phyloP scores from a whole-genome alignment of 257 asterid genomes.

The Rhazya stricta region DNA sequence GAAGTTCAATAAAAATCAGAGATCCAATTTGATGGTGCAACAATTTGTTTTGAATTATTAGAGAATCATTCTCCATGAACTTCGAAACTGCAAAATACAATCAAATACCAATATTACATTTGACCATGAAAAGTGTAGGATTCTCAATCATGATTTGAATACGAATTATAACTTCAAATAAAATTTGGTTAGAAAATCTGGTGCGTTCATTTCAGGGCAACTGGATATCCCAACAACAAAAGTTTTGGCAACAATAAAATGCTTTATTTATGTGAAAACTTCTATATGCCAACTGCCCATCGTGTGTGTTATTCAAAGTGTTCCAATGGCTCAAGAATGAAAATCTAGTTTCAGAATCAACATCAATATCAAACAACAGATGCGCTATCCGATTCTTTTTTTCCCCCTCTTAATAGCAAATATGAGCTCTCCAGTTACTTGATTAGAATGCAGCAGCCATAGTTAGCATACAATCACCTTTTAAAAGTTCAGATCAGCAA shows the following conservation, averaged over 20 bases:
- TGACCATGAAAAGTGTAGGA: not conserved
- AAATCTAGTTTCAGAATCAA: not conserved
- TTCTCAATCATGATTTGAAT: not conserved
- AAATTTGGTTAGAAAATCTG: not conserved
- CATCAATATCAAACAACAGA: not conserved
- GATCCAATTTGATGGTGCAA: constrained; percentile 6
- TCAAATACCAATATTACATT: not conserved
- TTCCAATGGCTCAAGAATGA: not conserved
- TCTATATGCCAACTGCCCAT: too few species aligned
- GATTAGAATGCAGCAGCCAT: not conserved
- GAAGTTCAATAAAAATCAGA: constrained; percentile 18
- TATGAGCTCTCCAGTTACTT: not conserved
- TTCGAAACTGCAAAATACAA: not conserved
- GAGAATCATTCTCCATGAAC: not conserved
- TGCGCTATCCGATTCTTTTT: not conserved
- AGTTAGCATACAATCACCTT: not conserved
- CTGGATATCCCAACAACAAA: not conserved
- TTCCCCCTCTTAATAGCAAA: not conserved
- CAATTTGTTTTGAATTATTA: not conserved
- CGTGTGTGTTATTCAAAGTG: too few species aligned
- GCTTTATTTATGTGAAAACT: too few species aligned
- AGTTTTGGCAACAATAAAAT: not conserved
- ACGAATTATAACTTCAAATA: not conserved
- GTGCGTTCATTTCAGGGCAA: not conserved
- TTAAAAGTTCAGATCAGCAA: not conserved